Percentiles rank a stretch among this genome's conserved stretches.
Conservation (phyloP, 768 basidiomycete species). For the Tylopilus intermedius region DNA sequence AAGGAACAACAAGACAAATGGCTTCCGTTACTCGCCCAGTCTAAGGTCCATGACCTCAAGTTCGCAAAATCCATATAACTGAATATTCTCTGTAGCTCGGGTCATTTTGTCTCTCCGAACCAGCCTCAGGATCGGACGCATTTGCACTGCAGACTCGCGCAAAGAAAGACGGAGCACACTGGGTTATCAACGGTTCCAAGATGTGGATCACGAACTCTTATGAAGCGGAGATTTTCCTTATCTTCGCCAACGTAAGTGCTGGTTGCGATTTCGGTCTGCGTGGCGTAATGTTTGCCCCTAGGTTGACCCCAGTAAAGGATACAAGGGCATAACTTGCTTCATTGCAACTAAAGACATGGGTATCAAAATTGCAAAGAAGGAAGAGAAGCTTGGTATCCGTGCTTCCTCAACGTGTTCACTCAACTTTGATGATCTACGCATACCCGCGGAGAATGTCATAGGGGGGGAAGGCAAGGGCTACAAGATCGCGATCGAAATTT, state of each 20-base stretch:
- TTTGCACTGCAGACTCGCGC: constrained; percentile 95
- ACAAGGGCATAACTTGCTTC: constrained; percentile 99
- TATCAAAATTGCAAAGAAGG: constrained; percentile 95
- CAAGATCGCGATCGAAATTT: constrained; percentile 93
- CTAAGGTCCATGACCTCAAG: constrained; percentile 48
- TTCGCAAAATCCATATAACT: background rate
- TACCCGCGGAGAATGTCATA: constrained; percentile 82
- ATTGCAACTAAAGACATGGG: constrained; percentile 96
- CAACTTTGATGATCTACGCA: constrained; percentile 88
- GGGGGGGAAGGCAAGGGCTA: constrained; percentile 92
- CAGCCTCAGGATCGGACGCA: constrained; percentile 92
- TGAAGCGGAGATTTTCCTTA: constrained; percentile 87
- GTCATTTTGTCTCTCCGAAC: constrained; percentile 92
- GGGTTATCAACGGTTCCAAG: constrained; percentile 93
- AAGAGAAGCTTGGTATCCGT: constrained; percentile 95
- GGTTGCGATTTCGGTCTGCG: background rate
- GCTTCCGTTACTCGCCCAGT: constrained; percentile 75
- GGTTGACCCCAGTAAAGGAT: constrained; percentile 87
- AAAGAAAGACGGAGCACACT: constrained; percentile 78
- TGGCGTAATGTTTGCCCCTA: constrained; percentile 23
- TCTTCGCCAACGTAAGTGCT: constrained; percentile 85
- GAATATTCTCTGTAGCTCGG: constrained; percentile 60
- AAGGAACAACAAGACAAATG: constrained; percentile 84
- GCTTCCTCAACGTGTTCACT: constrained; percentile 94
- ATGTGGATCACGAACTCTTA: constrained; percentile 99